phyloP scores from a whole-genome alignment of 75 land plant genomes.

The Pseudotsuga menziesii region DNA sequence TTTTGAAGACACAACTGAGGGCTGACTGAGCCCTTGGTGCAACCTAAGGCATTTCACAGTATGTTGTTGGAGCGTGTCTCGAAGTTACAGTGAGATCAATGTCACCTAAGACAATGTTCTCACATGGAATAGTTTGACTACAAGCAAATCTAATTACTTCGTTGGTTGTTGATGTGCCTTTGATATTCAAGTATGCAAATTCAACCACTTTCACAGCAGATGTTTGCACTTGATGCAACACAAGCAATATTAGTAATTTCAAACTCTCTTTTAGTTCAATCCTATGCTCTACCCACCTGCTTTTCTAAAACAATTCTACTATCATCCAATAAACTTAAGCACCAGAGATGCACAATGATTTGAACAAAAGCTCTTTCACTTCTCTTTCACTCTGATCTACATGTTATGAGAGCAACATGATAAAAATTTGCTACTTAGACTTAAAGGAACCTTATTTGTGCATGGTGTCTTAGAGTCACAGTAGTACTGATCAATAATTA shows the following conservation, averaged over 20 bases:
- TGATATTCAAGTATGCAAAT: constrained; percentile 51
- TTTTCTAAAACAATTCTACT: not conserved
- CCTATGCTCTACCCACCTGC: not conserved
- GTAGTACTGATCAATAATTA: constrained; percentile 89
- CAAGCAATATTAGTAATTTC: not conserved
- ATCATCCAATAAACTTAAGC: not conserved
- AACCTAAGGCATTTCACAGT: constrained; percentile 61
- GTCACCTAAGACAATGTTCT: constrained; percentile 50
- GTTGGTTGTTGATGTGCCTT: constrained; percentile 77
- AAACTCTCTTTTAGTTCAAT: not conserved
- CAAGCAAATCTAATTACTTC: constrained; percentile 74
- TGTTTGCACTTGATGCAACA: constrained; percentile 40
- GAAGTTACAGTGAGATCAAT: constrained; percentile 28
- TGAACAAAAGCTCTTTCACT: not conserved
- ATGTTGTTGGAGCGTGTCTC: constrained; percentile 25
- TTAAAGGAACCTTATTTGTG: constrained; percentile 37
- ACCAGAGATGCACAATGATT: not conserved
- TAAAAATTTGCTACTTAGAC: not conserved
- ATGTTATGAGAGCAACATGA: not conserved
- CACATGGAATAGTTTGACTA: constrained; percentile 70
- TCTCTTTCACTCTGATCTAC: not conserved
- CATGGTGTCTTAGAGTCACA: constrained; percentile 76
- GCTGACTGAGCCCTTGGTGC: constrained; percentile 27
- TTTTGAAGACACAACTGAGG: constrained; percentile 37
- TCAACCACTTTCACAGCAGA: constrained; percentile 56